These are phyloP conservation scores for Tuber melanosporum DNA, from an alignment of 495 filamentous ascomycete genomes.

Conservation along the genomic window DNA sequence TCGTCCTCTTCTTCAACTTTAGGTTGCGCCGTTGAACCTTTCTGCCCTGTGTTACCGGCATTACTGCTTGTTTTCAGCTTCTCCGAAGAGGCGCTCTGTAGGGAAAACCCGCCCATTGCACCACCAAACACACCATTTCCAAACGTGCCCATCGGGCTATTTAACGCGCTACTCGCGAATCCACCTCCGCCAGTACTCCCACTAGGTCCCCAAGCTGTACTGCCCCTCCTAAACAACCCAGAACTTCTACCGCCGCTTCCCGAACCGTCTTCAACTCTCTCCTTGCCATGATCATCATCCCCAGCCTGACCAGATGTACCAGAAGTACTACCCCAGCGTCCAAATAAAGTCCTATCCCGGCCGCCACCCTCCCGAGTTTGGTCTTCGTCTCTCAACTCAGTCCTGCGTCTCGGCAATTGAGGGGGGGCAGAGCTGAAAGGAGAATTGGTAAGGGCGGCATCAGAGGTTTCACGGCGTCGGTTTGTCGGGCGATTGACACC, in stretches of 20 bases:
- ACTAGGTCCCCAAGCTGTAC: conserved; percentile 35
- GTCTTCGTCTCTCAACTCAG: conserved; percentile 53
- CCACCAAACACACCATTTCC: conserved; percentile 40
- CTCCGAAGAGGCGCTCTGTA: conserved; percentile 36
- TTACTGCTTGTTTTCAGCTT: conserved; percentile 30
- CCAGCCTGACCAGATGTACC: conserved; percentile 46
- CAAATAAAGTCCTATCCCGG: conserved; percentile 38
- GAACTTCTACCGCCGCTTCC: conserved; percentile 32
- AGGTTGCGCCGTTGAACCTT: conserved; percentile 45
- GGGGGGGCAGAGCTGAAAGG: conserved; percentile 51
- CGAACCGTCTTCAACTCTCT: conserved; percentile 33
- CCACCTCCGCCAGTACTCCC: conserved; percentile 21
- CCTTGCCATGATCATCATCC: conserved; percentile 37
- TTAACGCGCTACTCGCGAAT: conserved; percentile 34
- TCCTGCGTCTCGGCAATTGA: conserved; percentile 65
- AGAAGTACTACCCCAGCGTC: conserved; percentile 48
- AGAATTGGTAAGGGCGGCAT: conserved; percentile 59
- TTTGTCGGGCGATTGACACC: conserved; percentile 61
- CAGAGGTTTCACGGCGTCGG: conserved; percentile 80
- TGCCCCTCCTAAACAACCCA: conserved; percentile 39
- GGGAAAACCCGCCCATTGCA: conserved; percentile 40
- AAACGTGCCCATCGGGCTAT: conserved; percentile 42
- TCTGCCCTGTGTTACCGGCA: conserved; percentile 19
- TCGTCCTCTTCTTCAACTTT: conserved; percentile 38
- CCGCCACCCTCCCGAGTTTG: conserved; percentile 29